phyloP scores from a whole-genome alignment of 2,329 filamentous ascomycete species.

The Pseudocercospora cruenta region DNA sequence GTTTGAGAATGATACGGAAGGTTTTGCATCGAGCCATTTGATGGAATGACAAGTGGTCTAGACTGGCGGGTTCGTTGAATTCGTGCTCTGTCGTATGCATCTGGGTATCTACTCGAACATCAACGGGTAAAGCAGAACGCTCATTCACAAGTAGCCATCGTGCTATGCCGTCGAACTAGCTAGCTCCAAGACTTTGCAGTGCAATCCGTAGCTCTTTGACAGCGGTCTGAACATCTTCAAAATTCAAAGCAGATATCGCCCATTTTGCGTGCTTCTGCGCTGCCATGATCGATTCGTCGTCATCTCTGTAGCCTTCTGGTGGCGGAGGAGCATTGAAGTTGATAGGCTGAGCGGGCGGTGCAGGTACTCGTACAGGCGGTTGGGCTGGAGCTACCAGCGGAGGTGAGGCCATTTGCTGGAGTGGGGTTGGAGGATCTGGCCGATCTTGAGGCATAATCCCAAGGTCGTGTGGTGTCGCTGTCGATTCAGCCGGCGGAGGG shows the following conservation, averaged over 20 bases:
- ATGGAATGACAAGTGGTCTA: no score
- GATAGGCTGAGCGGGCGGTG: constrained; percentile 17
- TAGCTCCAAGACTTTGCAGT: constrained; percentile 69
- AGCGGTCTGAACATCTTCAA: constrained; percentile 91
- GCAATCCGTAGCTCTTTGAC: constrained; percentile 81
- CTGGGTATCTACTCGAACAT: not conserved
- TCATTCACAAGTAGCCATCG: not conserved
- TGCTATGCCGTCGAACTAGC: constrained; percentile 39
- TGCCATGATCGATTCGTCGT: constrained; percentile 71
- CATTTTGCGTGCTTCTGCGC: constrained; percentile 96
- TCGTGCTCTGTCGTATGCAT: not conserved
- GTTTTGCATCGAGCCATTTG: no score
- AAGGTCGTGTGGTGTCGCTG: constrained; percentile 15
- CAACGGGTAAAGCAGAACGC: not conserved
- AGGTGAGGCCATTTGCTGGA: constrained; percentile 18
- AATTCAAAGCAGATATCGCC: constrained; percentile 95
- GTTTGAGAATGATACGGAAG: no score
- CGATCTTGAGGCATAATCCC: constrained; percentile 15
- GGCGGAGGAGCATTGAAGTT: constrained; percentile 26
- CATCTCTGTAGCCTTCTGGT: constrained; percentile 55
- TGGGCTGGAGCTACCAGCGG: constrained; percentile 14
- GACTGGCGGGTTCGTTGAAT: not conserved
- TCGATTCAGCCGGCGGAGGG: constrained; percentile 15
- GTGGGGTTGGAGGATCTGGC: constrained; percentile 16
- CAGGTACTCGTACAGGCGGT: constrained; percentile 28